phyloP scores from a whole-genome alignment of 805 yeast genomes.

The Saturnispora gosingensis region DNA sequence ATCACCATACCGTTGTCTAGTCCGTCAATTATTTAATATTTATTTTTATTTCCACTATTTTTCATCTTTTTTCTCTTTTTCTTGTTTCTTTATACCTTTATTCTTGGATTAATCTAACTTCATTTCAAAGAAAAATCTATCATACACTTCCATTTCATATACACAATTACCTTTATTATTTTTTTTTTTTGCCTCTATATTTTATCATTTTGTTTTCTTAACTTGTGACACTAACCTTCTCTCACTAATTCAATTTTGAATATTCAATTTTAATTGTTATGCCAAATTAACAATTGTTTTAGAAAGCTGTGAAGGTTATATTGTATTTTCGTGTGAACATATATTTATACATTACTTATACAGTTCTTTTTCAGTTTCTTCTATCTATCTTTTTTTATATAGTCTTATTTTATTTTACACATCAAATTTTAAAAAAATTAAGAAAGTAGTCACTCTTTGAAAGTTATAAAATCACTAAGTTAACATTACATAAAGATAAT shows the following conservation, averaged over 20 bases:
- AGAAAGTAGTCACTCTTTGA: background rate
- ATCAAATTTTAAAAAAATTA: background rate
- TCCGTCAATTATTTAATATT: background rate
- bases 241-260: background rate
- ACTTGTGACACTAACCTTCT: background rate
- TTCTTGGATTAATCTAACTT: background rate
- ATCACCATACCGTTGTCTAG: slow-evolving; percentile 39
- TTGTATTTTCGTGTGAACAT: background rate
- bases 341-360: background rate
- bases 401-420: background rate
- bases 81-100: background rate
- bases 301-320: background rate
- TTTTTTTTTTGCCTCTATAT: background rate
- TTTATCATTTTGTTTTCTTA: background rate
- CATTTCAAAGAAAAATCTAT: background rate
- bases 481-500: background rate
- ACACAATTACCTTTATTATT: background rate
- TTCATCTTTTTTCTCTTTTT: background rate
- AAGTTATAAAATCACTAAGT: background rate
- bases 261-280: background rate
- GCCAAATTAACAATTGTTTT: background rate
- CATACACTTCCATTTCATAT: background rate
- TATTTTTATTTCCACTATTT: background rate
- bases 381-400: background rate
- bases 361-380: background rate